Percentiles rank a stretch among this genome's conserved stretches.
Evolutionary conservation across 208 protist genomes (phyloP).

Genomic region (Porcisia hertigi): DNA sequence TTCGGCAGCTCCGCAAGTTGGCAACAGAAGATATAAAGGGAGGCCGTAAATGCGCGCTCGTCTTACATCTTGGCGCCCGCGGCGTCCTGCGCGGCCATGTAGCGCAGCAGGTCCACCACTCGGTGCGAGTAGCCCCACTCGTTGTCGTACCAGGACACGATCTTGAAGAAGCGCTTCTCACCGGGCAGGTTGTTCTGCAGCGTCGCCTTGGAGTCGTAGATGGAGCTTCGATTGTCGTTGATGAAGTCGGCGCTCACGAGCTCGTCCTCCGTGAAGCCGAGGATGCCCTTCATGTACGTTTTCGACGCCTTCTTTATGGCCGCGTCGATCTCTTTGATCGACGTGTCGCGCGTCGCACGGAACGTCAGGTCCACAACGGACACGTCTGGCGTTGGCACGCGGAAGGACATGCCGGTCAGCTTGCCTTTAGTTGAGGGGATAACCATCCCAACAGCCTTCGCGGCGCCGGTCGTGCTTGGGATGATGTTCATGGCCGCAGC

Average conservation of each 20-base stretch:
- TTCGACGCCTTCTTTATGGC: constrained; percentile 93
- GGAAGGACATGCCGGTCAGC: constrained; percentile 98
- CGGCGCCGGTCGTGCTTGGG: constrained; percentile 98
- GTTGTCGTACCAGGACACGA: constrained; percentile 99
- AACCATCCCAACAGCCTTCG: constrained; percentile 98
- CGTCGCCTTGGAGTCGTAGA: constrained; percentile 98
- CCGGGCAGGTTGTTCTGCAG: constrained; percentile 93
- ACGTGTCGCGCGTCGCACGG: constrained; percentile 86
- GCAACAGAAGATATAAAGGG: too few relatives aligned
- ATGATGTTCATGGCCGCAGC: constrained; percentile 98
- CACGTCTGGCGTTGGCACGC: constrained; percentile 98
- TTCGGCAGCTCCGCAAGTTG: too few relatives aligned
- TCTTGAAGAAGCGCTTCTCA: constrained; percentile 97
- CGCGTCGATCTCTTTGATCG: constrained; percentile 97
- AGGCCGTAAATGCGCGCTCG: too few relatives aligned
- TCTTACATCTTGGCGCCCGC: constrained; percentile 57
- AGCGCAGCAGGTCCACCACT: constrained; percentile 96
- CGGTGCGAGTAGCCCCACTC: constrained; percentile 99
- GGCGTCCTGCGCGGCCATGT: constrained; percentile 71
- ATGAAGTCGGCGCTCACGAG: constrained; percentile 99
- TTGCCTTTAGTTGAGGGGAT: constrained; percentile 91
- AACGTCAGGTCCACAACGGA: constrained; percentile 99
- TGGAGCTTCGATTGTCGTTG: constrained; percentile 94
- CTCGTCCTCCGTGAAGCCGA: constrained; percentile 98
- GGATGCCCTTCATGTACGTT: constrained; percentile 94